phyloP scores from a whole-genome alignment of 2,329 filamentous ascomycete genomes.

The Sporothrix protearum region DNA sequence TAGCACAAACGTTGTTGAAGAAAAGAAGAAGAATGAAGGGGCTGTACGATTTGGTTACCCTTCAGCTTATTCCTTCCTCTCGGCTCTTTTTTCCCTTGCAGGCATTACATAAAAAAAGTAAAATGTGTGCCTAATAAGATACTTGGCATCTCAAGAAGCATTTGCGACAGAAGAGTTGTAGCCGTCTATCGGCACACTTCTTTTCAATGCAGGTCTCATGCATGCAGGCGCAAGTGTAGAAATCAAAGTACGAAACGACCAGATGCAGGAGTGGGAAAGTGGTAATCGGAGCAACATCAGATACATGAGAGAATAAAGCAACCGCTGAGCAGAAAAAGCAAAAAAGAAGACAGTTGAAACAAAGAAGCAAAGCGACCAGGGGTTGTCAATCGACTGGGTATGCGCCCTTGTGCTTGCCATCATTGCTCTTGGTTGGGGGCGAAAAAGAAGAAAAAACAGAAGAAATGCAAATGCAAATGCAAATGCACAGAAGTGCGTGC shows the following conservation, averaged over 20 bases:
- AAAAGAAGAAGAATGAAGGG: not conserved
- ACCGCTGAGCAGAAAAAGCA: not conserved
- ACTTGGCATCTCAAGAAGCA: not conserved
- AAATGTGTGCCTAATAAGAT: not conserved
- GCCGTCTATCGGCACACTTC: not conserved
- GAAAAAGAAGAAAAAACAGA: not conserved
- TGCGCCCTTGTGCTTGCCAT: not conserved
- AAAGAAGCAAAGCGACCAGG: not conserved
- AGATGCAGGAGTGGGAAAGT: not conserved
- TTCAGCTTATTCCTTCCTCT: not conserved
- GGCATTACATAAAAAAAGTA: not conserved
- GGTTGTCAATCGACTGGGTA: not conserved
- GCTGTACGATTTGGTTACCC: not conserved
- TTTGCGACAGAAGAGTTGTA: not conserved
- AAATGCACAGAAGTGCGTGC: not conserved
- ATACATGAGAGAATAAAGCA: conserved; percentile 3
- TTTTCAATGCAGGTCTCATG: not conserved
- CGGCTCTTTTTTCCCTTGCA: not conserved
- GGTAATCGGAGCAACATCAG: not conserved
- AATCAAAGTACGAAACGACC: not conserved
- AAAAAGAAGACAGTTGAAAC: not conserved
- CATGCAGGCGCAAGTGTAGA: not conserved
- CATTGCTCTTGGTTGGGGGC: not conserved
- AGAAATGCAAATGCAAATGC: not conserved
- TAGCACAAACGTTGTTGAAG: not conserved